Evolutionary conservation across 768 basidiomycete species (phyloP).

Genomic region (Lentinula lateritia): DNA sequence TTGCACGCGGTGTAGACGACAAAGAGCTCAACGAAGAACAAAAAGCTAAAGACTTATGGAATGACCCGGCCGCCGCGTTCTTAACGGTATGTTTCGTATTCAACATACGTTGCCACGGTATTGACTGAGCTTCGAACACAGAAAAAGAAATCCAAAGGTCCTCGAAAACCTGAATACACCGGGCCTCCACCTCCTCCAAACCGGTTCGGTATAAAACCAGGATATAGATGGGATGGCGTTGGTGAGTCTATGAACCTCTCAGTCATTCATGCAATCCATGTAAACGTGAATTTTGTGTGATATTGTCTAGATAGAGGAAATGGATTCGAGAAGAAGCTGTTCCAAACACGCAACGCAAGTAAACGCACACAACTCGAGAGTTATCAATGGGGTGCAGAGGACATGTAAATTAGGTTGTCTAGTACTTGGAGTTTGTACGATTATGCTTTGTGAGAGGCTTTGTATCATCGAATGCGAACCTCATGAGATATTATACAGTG

Average conservation of each 20-base stretch:
- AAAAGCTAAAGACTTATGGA: slow-evolving; percentile 82
- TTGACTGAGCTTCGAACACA: slow-evolving; percentile 21
- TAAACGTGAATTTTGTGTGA: background rate
- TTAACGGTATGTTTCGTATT: slow-evolving; percentile 55
- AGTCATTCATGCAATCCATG: slow-evolving; percentile 1
- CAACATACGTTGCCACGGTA: background rate
- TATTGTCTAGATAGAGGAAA: slow-evolving; percentile 69
- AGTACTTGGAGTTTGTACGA: background rate
- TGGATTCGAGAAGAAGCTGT: slow-evolving; percentile 91
- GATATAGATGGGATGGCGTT: slow-evolving; percentile 98
- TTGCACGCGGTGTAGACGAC: slow-evolving; percentile 82
- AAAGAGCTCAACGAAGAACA: slow-evolving; percentile 78
- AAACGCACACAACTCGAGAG: slow-evolving; percentile 67
- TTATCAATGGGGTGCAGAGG: slow-evolving; percentile 85
- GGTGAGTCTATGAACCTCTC: slow-evolving; percentile 43
- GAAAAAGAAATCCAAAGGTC: slow-evolving; percentile 74
- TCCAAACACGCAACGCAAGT: slow-evolving; percentile 76
- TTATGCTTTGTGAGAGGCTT: background rate
- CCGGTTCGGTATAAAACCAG: slow-evolving; percentile 91
- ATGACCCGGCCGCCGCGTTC: slow-evolving; percentile 97
- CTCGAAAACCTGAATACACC: slow-evolving; percentile 76
- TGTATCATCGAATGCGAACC: background rate
- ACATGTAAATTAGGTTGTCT: slow-evolving; percentile 56
- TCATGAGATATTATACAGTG: background rate
- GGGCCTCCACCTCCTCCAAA: slow-evolving; percentile 92